Percentiles rank a stretch among this genome's conserved stretches.
Evolutionary conservation across 139 green algal genomes (phyloP).

Genomic region (Asterochloris erici): DNA sequence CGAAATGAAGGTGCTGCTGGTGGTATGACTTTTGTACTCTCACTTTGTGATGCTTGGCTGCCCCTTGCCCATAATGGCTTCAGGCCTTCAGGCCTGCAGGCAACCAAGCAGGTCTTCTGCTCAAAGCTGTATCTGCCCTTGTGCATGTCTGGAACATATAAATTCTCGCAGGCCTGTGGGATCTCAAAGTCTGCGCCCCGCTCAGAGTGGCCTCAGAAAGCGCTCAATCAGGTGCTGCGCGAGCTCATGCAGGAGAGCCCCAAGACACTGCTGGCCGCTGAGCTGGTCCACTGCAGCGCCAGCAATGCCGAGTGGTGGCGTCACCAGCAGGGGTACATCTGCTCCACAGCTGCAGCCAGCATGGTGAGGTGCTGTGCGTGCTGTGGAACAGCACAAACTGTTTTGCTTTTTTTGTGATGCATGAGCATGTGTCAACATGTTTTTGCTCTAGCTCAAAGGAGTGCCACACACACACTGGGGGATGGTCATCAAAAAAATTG

Average conservation of each 20-base stretch:
- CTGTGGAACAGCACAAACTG: too few species aligned
- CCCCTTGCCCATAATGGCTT: too few species aligned
- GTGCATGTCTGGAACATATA: neutral
- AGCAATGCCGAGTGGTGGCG: constrained; percentile 42
- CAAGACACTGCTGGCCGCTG: constrained; percentile 36
- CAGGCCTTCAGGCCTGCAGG: neutral
- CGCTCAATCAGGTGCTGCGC: constrained; percentile 31
- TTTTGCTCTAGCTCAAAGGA: too few species aligned
- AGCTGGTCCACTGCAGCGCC: constrained; percentile 56
- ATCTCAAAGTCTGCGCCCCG: constrained; percentile 23
- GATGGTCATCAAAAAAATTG: too few species aligned
- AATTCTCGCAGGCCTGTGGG: constrained; percentile 21
- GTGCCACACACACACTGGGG: too few species aligned
- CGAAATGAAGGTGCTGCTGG: too few species aligned
- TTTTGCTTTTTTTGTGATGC: too few species aligned
- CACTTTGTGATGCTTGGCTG: too few species aligned
- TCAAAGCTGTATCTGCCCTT: neutral
- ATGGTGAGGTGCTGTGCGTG: constrained; percentile 32
- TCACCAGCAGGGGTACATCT: constrained; percentile 44
- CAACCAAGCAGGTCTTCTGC: neutral
- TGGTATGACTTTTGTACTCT: too few species aligned
- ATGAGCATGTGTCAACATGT: too few species aligned
- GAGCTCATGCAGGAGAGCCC: constrained; percentile 44
- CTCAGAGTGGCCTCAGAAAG: constrained; percentile 37
- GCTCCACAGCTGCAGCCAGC: constrained; percentile 61